phyloP scores from a whole-genome alignment of 257 asterid species.

The Pogostemon cablin region DNA sequence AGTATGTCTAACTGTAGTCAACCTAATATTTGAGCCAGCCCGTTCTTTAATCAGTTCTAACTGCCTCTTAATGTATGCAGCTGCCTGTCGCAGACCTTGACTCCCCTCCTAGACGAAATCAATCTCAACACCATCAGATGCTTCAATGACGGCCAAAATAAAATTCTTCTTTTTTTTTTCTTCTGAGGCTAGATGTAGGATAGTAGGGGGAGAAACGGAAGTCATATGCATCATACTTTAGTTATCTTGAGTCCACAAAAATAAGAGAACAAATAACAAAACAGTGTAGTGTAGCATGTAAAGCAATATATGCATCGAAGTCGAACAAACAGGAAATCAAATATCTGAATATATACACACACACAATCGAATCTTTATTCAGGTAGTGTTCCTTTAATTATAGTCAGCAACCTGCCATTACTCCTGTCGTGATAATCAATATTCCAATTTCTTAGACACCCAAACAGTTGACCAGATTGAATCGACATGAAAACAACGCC shows the following conservation, averaged over 20 bases:
- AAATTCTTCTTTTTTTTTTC: too few relatives aligned
- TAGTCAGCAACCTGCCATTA: not conserved
- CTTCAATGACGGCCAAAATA: not conserved
- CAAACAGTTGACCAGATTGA: slow-evolving; percentile 5
- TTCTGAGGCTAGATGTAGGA: too few relatives aligned
- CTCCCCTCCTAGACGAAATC: slow-evolving; percentile 70
- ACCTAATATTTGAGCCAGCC: slow-evolving; percentile 83
- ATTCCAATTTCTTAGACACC: not conserved
- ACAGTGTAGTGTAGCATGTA: not conserved
- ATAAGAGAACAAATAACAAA: not conserved
- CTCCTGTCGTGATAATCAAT: not conserved
- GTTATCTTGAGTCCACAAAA: not conserved
- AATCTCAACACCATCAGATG: slow-evolving; percentile 23
- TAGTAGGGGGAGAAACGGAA: too few relatives aligned
- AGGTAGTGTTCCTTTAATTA: not conserved
- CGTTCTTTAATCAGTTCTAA: slow-evolving; percentile 74
- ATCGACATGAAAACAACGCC: not conserved
- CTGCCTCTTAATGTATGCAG: slow-evolving; percentile 70
- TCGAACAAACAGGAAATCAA: slow-evolving; percentile 11
- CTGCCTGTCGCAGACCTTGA: slow-evolving; percentile 84
- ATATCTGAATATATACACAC: not conserved
- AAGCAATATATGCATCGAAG: slow-evolving; percentile 24
- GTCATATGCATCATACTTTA: not conserved
- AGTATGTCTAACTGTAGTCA: slow-evolving; percentile 4
- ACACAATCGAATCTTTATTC: not conserved